Percentiles rank a stretch among this genome's conserved stretches.
These are phyloP conservation scores for Geranium brycei DNA, from an alignment of 345 rosid genomes.

Conservation along the genomic window DNA sequence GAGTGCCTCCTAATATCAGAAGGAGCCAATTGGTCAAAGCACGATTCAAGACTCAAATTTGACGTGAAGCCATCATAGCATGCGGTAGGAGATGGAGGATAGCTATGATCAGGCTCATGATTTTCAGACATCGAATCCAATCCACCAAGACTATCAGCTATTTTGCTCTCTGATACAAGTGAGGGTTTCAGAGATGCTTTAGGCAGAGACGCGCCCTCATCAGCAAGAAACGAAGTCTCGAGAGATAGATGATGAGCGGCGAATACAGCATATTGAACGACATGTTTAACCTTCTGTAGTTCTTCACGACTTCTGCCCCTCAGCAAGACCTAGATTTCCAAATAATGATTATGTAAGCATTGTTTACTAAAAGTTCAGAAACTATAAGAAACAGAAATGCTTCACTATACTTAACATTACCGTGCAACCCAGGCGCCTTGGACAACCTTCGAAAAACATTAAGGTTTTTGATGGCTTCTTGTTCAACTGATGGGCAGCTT, in stretches of 20 bases:
- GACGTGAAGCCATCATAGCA: slow-evolving; percentile 19
- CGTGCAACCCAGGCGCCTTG: slow-evolving; percentile 97
- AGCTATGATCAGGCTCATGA: background rate
- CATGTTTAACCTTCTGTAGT: slow-evolving; percentile 82
- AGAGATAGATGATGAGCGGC: slow-evolving; percentile 93
- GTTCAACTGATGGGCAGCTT: slow-evolving; percentile 45
- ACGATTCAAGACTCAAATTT: slow-evolving; percentile 18
- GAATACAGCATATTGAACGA: slow-evolving; percentile 81
- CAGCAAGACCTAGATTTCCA: slow-evolving; percentile 42
- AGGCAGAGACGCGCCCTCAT: slow-evolving; percentile 97
- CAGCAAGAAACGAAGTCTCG: slow-evolving; percentile 96
- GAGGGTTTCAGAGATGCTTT: slow-evolving; percentile 32
- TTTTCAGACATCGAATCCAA: background rate
- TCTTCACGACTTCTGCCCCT: slow-evolving; percentile 71
- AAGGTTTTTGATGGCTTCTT: slow-evolving; percentile 72
- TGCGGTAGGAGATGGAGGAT: slow-evolving; percentile 4
- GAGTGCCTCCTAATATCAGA: too few relatives aligned
- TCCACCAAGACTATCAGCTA: slow-evolving; percentile 11
- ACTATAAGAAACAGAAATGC: background rate
- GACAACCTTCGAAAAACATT: slow-evolving; percentile 99
- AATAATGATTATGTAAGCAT: too few relatives aligned
- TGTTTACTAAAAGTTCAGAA: too few relatives aligned
- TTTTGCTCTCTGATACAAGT: slow-evolving; percentile 28
- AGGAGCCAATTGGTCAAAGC: background rate
- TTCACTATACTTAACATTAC: slow-evolving; percentile 20